phyloP scores from a whole-genome alignment of 2,329 filamentous ascomycete genomes.

The Aspergillus sp. region DNA sequence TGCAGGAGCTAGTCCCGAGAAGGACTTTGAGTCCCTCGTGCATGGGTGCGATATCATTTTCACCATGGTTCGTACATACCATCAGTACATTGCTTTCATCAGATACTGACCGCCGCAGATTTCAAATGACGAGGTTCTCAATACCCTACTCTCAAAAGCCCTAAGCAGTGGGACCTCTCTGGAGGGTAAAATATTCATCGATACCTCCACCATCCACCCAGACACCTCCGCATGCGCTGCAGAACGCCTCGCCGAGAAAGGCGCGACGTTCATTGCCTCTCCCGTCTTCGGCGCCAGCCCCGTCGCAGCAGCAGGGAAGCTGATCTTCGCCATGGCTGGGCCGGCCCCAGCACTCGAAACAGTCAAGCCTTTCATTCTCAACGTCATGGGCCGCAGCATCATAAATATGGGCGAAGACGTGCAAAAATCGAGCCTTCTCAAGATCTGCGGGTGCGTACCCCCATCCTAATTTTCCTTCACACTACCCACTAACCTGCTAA shows the following conservation, averaged over 20 bases:
- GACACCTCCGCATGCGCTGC: constrained; percentile 42
- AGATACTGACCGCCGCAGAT: neutral
- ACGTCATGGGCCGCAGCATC: constrained; percentile 38
- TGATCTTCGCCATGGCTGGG: constrained; percentile 55
- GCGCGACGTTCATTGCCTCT: constrained; percentile 48
- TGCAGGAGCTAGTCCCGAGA: neutral
- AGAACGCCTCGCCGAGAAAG: constrained; percentile 31
- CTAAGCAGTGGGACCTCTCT: constrained; percentile 30
- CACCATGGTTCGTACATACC: neutral
- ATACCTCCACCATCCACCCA: constrained; percentile 58
- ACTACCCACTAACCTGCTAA: neutral
- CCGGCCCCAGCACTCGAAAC: constrained; percentile 38
- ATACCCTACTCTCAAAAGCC: constrained; percentile 36
- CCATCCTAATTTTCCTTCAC: no score
- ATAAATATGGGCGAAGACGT: constrained; percentile 52
- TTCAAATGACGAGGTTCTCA: constrained; percentile 7
- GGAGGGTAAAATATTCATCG: constrained; percentile 51
- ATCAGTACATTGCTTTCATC: neutral
- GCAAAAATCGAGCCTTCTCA: constrained; percentile 51
- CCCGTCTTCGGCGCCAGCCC: constrained; percentile 59
- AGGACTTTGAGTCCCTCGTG: neutral
- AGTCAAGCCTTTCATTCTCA: constrained; percentile 46
- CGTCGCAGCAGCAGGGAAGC: constrained; percentile 51
- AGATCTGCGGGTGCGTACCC: constrained; percentile 46
- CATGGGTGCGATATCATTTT: constrained; percentile 4